Base-by-base conservation (phyloP, 1,139 yeast species). In the Geotrichum aggregatum region DNA sequence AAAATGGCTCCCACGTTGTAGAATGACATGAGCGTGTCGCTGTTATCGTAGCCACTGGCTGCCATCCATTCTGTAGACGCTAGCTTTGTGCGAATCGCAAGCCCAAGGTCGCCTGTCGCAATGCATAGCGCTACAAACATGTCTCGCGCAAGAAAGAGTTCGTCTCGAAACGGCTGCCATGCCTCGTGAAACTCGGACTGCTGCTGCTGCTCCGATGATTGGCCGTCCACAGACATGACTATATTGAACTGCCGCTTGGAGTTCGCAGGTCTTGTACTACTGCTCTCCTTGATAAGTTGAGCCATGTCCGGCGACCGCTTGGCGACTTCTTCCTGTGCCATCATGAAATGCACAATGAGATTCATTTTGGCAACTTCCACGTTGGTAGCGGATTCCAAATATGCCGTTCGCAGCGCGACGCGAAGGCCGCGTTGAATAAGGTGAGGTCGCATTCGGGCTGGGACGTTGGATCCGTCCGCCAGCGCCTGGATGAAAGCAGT, bases 21-120 rank as follows among this genome's bases (percentile, higher is more conserved):
- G 61, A 82, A 64, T 0, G 85, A 78, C 62, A 83, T 71, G 42
- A 86, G 67, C 41, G 84, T 71, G 59, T 83, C 84, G 35, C 83
- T 82, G 0, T 85, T 79, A 19, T 82, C 81, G 59, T 80, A 78
- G 44, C 84, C 87, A 0, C 91, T 86, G 59, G 78, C 70, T 13
- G 83, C 71, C 94, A 85, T 86, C 76, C 87, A 78, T 61, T 82
- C 82, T 8, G 86, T 82, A 56, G 87, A 80, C 22, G 84, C 77
- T 56, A 82, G 73, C 60, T 83, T 84, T 43, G 85, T 76, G 53
- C 79, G 74, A 22, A 83, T 70, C 0, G 94, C 91, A 55, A 79
- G 72, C 19, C 78, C 72, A 50, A 82, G 70, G 63, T 85, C 91
- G 11, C 89, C 88, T 4, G 82, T 74, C 1, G 85, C 75, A 18